Conservation (phyloP, 768 basidiomycete genomes). For the Tricholoma furcatifolium region DNA sequence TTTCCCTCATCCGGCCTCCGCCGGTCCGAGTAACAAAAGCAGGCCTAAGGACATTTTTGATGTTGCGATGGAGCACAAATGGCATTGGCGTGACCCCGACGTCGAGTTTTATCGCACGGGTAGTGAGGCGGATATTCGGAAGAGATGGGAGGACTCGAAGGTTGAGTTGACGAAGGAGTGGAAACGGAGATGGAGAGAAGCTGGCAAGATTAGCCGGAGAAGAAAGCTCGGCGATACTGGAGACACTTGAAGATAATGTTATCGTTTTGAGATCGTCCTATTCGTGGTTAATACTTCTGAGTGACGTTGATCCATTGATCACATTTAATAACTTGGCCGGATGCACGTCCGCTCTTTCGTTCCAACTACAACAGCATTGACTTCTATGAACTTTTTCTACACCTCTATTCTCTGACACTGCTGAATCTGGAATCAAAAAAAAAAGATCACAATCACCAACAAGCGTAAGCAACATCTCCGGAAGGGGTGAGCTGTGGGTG, state of each 20-base stretch:
- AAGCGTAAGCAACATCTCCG: background rate
- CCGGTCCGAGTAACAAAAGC: slow-evolving; percentile 23
- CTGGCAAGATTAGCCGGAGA: slow-evolving; percentile 60
- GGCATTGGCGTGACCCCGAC: slow-evolving; percentile 42
- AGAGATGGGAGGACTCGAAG: slow-evolving; percentile 70
- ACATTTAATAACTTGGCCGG: no score
- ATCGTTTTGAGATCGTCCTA: no score
- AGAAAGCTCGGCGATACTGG: slow-evolving; percentile 43
- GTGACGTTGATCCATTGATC: no score
- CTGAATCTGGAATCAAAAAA: no score
- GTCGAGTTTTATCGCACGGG: slow-evolving; percentile 50
- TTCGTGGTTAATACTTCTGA: no score
- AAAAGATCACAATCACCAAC: no score
- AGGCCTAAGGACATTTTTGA: slow-evolving; percentile 48
- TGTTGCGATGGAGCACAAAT: slow-evolving; percentile 45
- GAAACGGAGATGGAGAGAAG: slow-evolving; percentile 78
- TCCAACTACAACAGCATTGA: no score
- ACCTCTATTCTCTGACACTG: no score
- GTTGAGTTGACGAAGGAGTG: slow-evolving; percentile 69
- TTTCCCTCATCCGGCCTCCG: slow-evolving; percentile 49
- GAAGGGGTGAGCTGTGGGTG: background rate
- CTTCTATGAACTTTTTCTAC: no score
- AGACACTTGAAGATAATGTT: slow-evolving; percentile 12
- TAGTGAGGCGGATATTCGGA: slow-evolving; percentile 59
- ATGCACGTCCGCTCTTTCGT: no score